Conservation (phyloP, 1,284 basidiomycete species). For the Rhodofomes roseus region DNA sequence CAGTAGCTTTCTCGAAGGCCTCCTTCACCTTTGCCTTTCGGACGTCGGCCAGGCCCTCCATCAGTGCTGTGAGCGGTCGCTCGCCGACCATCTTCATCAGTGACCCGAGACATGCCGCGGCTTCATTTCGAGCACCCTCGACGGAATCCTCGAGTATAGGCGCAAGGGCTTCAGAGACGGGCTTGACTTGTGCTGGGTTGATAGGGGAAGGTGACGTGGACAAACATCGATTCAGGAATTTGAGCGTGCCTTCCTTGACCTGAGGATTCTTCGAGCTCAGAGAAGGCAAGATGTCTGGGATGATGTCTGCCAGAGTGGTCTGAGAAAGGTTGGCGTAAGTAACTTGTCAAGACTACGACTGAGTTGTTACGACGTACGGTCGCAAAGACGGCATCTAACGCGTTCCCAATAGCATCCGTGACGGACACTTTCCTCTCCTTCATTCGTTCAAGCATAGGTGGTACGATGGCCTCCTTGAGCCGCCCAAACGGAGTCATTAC, state of each 20-base stretch:
- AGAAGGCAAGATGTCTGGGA: slow-evolving; percentile 79
- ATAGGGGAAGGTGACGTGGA: slow-evolving; percentile 67
- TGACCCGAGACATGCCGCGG: slow-evolving; percentile 84
- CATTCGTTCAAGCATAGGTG: slow-evolving; percentile 83
- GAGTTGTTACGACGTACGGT: slow-evolving; percentile 51
- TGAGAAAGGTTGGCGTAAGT: slow-evolving; percentile 33
- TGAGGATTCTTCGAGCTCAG: slow-evolving; percentile 94
- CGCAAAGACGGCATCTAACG: slow-evolving; percentile 87
- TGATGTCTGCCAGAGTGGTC: slow-evolving; percentile 80
- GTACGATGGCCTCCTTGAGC: slow-evolving; percentile 73
- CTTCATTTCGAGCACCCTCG: slow-evolving; percentile 89
- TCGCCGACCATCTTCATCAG: slow-evolving; percentile 99
- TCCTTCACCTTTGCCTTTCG: slow-evolving; percentile 95
- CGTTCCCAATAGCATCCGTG: slow-evolving; percentile 84
- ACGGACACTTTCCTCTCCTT: slow-evolving; percentile 94
- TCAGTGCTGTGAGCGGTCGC: slow-evolving; percentile 81
- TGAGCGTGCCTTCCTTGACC: slow-evolving; percentile 91
- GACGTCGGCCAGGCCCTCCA: slow-evolving; percentile 87
- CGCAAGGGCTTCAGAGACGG: slow-evolving; percentile 78
- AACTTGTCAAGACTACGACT: slow-evolving; percentile 6
- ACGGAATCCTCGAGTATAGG: slow-evolving; percentile 83
- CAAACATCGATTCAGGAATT: slow-evolving; percentile 84
- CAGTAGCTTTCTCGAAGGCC: slow-evolving; percentile 83
- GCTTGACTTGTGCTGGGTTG: slow-evolving; percentile 76
- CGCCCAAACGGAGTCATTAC: slow-evolving; percentile 73